Base-by-base conservation (phyloP, 2,329 filamentous ascomycete species). In the Aspergillus jensenii region DNA sequence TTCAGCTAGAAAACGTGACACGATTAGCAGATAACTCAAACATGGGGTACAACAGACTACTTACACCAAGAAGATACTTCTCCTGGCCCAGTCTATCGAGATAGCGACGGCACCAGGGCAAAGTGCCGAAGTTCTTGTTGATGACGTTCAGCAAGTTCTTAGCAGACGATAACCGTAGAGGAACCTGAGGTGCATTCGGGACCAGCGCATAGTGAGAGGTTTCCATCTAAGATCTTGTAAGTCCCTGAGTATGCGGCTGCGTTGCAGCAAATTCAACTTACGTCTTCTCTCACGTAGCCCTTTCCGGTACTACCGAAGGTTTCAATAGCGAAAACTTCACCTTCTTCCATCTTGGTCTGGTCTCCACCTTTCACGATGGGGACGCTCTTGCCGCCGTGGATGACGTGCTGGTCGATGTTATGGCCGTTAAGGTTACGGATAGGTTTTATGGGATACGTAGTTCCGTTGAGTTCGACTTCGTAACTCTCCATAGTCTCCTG, bases 271-370 rank as follows among this genome's bases (percentile, higher is more conserved):
- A 19, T 31, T n/a, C 35, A 15, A 75, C 83, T 73, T 77, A 91
- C 89, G 76, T 96, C 91, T 70, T 97, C 92, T 64, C 86, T 81
- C 56, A 96, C 90, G 71, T 90, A 90, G 64, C 92, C 93, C 72
- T 91, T 93, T 63, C 93, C 93, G 21, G 93, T 97, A 73, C 89
- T 95, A 60, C 93, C 93, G 74, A 97, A 97, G 0, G 93, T 97
- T 80, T 97, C 93, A 67, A 97, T 96, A 63, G 93, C 93, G 74
- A 96, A 98, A 17, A 92, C 88, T 71, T 98, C 93, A 43, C 92
- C 92, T 77, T 97, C 93, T 78, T 97, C 93, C 93, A 98, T 98
- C 83, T 96, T 96, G 52, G 91, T 96, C 73, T 88, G 87, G 70
- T 96, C 91, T 61, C 85, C 85, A 61, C 87, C 88, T 81, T 96